Percentiles rank a stretch among this genome's conserved stretches.
Conservation (phyloP, 1,139 yeast species). For the Zygoascus meyerae region DNA sequence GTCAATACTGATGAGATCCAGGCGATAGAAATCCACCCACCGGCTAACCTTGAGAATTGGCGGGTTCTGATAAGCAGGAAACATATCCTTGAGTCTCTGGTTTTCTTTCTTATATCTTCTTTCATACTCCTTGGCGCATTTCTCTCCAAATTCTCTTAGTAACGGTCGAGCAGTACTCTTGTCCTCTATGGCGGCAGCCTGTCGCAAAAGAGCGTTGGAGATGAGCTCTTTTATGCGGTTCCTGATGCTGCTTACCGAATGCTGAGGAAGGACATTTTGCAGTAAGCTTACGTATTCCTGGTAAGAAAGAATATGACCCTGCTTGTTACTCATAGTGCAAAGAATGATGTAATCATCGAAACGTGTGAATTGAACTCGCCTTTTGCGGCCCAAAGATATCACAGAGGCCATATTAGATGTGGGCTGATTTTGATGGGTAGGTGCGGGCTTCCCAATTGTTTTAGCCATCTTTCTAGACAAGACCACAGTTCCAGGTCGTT, state of each 20-base stretch:
- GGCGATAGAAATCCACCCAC: background rate
- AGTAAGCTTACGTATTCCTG: constrained; percentile 1
- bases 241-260: constrained; percentile 1
- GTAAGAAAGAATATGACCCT: background rate
- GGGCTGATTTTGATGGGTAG: background rate
- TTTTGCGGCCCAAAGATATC: background rate
- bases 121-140: background rate
- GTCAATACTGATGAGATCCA: background rate
- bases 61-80: background rate
- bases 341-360: constrained; percentile 5
- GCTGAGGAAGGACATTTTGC: background rate
- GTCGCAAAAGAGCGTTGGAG: background rate
- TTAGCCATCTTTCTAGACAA: background rate
- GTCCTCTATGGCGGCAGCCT: constrained; percentile 1
- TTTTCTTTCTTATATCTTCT: background rate
- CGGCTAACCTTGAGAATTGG: background rate
- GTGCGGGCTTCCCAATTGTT: background rate
- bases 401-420: background rate
- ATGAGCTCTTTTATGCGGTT: constrained; percentile 5
- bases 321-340: constrained; percentile 2
- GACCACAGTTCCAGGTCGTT: background rate
- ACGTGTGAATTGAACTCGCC: constrained; percentile 1
- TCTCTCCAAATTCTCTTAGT: constrained; percentile 3
- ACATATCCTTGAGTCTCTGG: background rate
- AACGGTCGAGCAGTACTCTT: background rate